A percentile compares a stretch with the other conserved stretches of the same genome.
These are phyloP conservation scores for Wickerhamomyces hampshirensis DNA, from an alignment of 805 yeast genomes.

Conservation along the genomic window DNA sequence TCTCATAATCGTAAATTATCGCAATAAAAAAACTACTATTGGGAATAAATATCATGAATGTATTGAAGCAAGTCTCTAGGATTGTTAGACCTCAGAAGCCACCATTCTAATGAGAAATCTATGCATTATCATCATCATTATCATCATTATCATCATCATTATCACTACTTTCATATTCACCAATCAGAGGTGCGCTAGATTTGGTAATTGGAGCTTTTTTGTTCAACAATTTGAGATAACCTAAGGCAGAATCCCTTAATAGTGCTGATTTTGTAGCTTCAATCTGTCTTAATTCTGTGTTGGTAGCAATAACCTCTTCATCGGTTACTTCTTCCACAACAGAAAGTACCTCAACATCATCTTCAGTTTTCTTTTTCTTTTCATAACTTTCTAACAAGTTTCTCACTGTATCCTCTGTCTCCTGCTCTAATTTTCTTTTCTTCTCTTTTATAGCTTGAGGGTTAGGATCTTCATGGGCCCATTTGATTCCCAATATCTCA, in stretches of 20 bases:
- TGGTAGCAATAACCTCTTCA: neutral
- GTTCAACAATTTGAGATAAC: conserved; percentile 6
- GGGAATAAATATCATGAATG: too few species aligned
- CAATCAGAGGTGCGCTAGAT: conserved; percentile 1
- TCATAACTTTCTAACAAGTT: conserved; percentile 33
- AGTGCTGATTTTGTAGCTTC: conserved; percentile 7
- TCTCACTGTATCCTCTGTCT: conserved; percentile 38
- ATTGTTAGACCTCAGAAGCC: too few species aligned
- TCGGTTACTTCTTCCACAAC: conserved; percentile 13
- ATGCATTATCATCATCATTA: too few species aligned
- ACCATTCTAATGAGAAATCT: too few species aligned
- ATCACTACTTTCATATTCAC: conserved; percentile 10
- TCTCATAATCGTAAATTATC: neutral
- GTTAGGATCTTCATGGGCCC: conserved; percentile 91
- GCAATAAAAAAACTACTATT: too few species aligned
- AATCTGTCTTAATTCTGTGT: conserved; percentile 10
- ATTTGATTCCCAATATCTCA: conserved; percentile 65
- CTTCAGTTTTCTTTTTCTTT: conserved; percentile 16
- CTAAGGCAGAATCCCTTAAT: conserved; percentile 5
- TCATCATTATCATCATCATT: conserved; percentile 5
- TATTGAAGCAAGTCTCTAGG: too few species aligned
- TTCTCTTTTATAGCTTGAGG: conserved; percentile 47
- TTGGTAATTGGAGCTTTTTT: conserved; percentile 2
- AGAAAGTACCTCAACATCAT: conserved; percentile 25
- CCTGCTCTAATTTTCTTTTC: conserved; percentile 32